Conservation (phyloP, 169 alveolate species). For the Plasmodium gallinaceum region DNA sequence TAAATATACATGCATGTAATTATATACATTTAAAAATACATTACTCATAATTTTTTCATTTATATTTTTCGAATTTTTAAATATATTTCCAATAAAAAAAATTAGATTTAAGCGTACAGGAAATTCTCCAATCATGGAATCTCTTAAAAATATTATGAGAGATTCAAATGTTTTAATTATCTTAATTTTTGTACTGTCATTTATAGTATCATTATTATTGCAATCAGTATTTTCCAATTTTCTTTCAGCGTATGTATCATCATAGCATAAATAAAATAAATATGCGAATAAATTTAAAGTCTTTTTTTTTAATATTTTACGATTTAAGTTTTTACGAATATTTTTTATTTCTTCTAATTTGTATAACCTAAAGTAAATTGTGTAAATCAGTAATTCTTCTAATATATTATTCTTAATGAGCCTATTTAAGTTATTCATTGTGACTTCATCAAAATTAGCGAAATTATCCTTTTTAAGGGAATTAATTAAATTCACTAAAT, state of each 20-base stretch:
- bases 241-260: background rate
- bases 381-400: conserved; percentile 42
- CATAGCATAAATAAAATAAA: conserved; percentile 66
- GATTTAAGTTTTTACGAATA: conserved; percentile 53
- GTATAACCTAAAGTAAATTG: conserved; percentile 50
- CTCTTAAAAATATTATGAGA: conserved; percentile 53
- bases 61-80: conserved; percentile 25
- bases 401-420: conserved; percentile 12
- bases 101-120: conserved; percentile 55
- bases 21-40: conserved; percentile 70
- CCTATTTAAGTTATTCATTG: conserved; percentile 6
- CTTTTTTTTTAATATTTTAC: conserved; percentile 41
- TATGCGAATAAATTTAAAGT: conserved; percentile 66
- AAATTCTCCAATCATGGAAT: conserved; percentile 60
- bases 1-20: conserved; percentile 59
- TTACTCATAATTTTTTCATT: conserved; percentile 66
- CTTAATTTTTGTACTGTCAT: conserved; percentile 18
- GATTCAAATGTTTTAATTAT: conserved; percentile 68
- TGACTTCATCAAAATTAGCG: conserved; percentile 46
- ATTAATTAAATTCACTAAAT: conserved; percentile 12
- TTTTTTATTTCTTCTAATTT: conserved; percentile 50
- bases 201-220: background rate
- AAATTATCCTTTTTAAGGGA: conserved; percentile 28
- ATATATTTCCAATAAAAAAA: conserved; percentile 29
- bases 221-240: background rate